Evolutionary conservation across 805 yeast genomes (phyloP), one percentile per base, ranked within the genome.

Genomic region (Cyberlindnera mrakii): DNA sequence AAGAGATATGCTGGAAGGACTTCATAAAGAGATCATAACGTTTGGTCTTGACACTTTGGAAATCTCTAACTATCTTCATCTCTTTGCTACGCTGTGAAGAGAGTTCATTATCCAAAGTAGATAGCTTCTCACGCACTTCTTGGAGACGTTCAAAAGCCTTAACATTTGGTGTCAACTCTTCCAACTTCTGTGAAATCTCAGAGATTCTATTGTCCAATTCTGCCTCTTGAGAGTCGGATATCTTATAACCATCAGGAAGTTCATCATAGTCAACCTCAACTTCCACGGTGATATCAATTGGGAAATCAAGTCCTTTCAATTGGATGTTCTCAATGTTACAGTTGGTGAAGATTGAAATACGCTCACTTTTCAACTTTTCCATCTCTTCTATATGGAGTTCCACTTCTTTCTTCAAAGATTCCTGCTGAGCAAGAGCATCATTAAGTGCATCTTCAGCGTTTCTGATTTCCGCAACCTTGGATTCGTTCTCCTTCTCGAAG

Each of bases 1-100:
- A 71, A 4, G 91, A 77, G 29, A 91, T 82, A 54, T 84, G 88
- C n/a, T 76, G 72, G 54, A 83, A 89, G 0, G 96, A 91, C 33
- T 71, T 68, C 63, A 76, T 80, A 62, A 91, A 93, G 29, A 64
- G 53, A 6, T 75, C 75, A 44, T 72, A 75, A 50, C 99, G 76
- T 44, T 70, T 65, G 6, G 66, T 65, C 52, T 78, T 82, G 16
- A 89, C 68, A 5, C 66, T 74, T 33, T 78, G 73, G 60, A 85
- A 89, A 46, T 71, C 69, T 13, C 70, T 72, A 10, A 71, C 67
- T 4, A 80, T 63, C 33, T 69, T 70, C 42, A 71, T 67, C 51
- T 88, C 96, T 18, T 66, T 64, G 42, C 73, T 74, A 53, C 89
- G 76, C 3, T 86, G 80, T 30, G 62, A 63, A 8, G 74, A 71